Conservation (phyloP, 805 yeast genomes). For the Metahyphopichia silvanorum region DNA sequence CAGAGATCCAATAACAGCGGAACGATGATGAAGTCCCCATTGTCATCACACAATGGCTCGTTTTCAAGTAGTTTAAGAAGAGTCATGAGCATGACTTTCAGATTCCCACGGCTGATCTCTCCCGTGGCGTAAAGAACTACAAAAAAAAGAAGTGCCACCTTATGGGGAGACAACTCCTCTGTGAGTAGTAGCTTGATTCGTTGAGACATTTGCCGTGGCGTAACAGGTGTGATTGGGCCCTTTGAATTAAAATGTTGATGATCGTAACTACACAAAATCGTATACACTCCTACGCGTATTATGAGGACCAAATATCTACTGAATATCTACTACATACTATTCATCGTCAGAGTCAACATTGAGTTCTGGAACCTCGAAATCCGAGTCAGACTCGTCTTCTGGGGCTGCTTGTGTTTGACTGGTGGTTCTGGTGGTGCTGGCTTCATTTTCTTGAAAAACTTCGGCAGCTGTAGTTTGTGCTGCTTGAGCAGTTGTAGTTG, state of each 20-base stretch:
- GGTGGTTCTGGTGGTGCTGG: background rate
- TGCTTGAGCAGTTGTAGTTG: too few species aligned
- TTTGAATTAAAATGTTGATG: background rate
- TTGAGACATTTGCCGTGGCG: background rate
- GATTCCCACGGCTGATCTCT: constrained; percentile 32
- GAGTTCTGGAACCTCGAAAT: constrained; percentile 50
- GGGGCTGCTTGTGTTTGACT: constrained; percentile 1
- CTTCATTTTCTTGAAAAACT: background rate
- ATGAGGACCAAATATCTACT: too few species aligned
- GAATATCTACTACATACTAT: too few species aligned
- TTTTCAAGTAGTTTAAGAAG: constrained; percentile 31
- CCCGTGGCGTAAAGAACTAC: constrained; percentile 46
- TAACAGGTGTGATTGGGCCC: background rate
- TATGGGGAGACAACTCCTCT: constrained; percentile 52
- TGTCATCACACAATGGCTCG: constrained; percentile 23
- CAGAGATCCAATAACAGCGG: constrained; percentile 33
- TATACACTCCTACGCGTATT: too few species aligned
- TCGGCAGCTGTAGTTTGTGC: too few species aligned
- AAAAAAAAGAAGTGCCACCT: constrained; percentile 47
- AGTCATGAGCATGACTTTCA: constrained; percentile 32
- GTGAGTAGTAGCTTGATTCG: constrained; percentile 22
- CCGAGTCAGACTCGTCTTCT: constrained; percentile 27
- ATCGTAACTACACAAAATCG: too few species aligned
- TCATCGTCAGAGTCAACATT: constrained; percentile 44
- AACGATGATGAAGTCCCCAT: constrained; percentile 17